Evolutionary conservation across 1,284 basidiomycete genomes (phyloP).

Genomic region (Leccinum insigne): DNA sequence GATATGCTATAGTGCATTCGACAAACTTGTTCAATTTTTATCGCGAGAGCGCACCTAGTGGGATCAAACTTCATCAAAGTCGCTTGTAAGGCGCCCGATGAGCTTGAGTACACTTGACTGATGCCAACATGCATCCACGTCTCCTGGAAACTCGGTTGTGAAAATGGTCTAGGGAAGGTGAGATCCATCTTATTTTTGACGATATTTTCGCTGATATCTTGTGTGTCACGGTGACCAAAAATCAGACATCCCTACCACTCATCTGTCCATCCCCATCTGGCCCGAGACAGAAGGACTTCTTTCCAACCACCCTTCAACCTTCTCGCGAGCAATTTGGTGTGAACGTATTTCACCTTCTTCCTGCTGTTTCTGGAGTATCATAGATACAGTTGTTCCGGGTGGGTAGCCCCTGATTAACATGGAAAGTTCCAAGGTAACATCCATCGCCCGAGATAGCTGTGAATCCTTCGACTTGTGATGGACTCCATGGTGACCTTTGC

Average conservation of each 20-base stretch:
- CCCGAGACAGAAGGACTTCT: neutral
- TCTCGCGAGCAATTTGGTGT: neutral
- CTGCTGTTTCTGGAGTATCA: neutral
- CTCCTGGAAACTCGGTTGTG: constrained; percentile 14
- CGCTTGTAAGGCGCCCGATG: constrained; percentile 20
- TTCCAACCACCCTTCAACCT: neutral
- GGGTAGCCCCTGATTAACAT: neutral
- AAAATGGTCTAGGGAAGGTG: constrained; percentile 20
- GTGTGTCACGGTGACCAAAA: too few relatives aligned
- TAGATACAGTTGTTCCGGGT: neutral
- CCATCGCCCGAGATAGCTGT: neutral
- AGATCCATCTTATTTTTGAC: constrained; percentile 6
- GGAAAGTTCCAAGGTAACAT: neutral
- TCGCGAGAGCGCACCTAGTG: constrained; percentile 17
- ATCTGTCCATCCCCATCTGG: neutral
- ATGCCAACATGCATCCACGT: constrained; percentile 19
- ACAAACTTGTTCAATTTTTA: neutral
- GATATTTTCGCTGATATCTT: constrained; percentile 9
- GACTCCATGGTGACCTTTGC: neutral
- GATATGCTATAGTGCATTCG: constrained; percentile 30
- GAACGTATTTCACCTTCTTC: neutral
- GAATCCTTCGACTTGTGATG: neutral
- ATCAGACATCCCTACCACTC: neutral
- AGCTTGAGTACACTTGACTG: constrained; percentile 21
- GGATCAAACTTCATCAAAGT: constrained; percentile 13